Percentiles rank a stretch among this genome's conserved stretches.
Evolutionary conservation across 768 basidiomycete genomes (phyloP).

Genomic region (Suillus ampliporus): DNA sequence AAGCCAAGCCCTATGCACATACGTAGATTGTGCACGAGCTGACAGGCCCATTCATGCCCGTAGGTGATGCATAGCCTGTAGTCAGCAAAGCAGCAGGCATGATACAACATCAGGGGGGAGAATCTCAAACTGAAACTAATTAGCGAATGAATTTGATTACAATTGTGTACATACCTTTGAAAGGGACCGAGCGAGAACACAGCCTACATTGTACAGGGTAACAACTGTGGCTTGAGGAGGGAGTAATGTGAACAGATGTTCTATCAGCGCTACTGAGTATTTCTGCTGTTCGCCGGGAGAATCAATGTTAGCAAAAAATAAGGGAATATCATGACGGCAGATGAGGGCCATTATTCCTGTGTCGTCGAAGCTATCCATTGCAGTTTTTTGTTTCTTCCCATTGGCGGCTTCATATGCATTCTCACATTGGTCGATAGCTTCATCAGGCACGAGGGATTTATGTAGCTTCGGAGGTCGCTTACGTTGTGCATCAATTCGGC

Average conservation of each 20-base stretch:
- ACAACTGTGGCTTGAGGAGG: constrained; percentile 34
- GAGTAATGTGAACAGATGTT: constrained; percentile 33
- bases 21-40: constrained; percentile 33
- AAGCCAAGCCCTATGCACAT: constrained; percentile 11
- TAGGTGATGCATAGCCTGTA: constrained; percentile 46
- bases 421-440: no score
- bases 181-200: constrained; percentile 33
- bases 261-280: constrained; percentile 42
- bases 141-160: not conserved
- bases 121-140: constrained; percentile 32
- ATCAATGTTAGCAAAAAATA: constrained; percentile 46
- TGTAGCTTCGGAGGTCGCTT: no score
- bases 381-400: constrained; percentile 35
- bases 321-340: constrained; percentile 43
- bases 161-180: constrained; percentile 28
- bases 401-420: constrained; percentile 22
- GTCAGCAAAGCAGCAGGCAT: constrained; percentile 37
- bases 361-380: constrained; percentile 35
- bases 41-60: constrained; percentile 42
- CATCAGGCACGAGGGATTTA: no score
- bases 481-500: no score
- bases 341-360: constrained; percentile 44
- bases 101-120: constrained; percentile 22
- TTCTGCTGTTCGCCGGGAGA: constrained; percentile 46
- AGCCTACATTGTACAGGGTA: constrained; percentile 41